Percentiles rank a stretch among this genome's conserved stretches.
Evolutionary conservation across 495 filamentous ascomycete species (phyloP).

Genomic region (Aspergillus diversus): DNA sequence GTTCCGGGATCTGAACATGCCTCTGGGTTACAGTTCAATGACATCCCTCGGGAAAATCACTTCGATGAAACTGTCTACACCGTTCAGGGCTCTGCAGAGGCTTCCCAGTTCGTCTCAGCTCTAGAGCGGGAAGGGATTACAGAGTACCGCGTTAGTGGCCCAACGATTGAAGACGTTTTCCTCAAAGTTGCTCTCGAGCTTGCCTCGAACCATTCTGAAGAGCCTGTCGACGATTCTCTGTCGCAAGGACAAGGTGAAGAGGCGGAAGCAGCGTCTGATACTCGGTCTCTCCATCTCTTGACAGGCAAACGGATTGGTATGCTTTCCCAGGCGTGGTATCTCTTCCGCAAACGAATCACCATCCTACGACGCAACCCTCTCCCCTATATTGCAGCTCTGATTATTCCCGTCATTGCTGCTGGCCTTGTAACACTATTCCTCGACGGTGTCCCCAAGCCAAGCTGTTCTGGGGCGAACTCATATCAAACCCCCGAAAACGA

Average conservation of each 20-base stretch:
- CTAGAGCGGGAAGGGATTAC: conserved; percentile 64
- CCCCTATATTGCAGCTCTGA: conserved; percentile 69
- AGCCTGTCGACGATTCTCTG: conserved; percentile 21
- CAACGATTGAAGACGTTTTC: conserved; percentile 88
- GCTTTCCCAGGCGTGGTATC: conserved; percentile 65
- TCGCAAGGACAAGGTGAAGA: conserved; percentile 7
- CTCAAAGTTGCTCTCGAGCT: conserved; percentile 76
- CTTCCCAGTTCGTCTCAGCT: conserved; percentile 65
- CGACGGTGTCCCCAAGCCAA: conserved; percentile 53
- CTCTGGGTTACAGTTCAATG: conserved; percentile 50
- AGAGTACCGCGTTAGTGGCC: conserved; percentile 78
- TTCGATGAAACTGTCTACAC: conserved; percentile 74
- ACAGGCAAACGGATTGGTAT: conserved; percentile 68
- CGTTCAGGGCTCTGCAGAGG: conserved; percentile 62
- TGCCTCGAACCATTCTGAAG: conserved; percentile 32
- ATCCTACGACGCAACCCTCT: conserved; percentile 77
- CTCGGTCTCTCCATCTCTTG: conserved; percentile 56
- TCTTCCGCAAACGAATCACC: conserved; percentile 77
- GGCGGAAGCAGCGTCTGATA: conserved; percentile 17
- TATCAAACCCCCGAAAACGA: conserved; percentile 38
- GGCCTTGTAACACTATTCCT: conserved; percentile 77
- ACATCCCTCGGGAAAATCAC: conserved; percentile 57
- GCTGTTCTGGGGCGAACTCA: conserved; percentile 60
- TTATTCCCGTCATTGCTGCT: conserved; percentile 75
- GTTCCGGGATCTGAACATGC: conserved; percentile 39